Conservation (phyloP, 108 stramenopile genomes). For the Aurantiochytrium sp. region DNA sequence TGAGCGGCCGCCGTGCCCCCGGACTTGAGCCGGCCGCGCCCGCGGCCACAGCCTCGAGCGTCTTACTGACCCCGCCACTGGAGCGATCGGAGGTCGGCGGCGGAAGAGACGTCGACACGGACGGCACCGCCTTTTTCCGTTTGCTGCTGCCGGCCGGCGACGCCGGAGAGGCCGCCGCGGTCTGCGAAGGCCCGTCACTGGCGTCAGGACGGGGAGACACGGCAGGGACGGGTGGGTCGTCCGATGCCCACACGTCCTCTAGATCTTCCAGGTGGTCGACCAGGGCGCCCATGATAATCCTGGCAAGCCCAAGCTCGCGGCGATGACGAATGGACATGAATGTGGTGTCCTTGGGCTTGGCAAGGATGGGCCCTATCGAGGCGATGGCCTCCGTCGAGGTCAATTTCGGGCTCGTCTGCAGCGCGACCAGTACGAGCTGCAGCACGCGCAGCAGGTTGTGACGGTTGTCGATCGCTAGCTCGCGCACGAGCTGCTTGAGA, state of each 20-base stretch:
- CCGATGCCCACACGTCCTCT: neutral
- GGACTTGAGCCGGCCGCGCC: too few species aligned
- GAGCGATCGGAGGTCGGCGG: too few species aligned
- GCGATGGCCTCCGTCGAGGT: neutral
- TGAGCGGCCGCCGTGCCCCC: neutral
- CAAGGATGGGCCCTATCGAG: neutral
- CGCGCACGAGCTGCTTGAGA: neutral
- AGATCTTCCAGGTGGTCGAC: neutral
- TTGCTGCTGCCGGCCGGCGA: too few species aligned
- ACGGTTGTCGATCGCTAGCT: neutral
- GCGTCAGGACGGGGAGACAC: too few species aligned
- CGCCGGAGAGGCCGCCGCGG: too few species aligned
- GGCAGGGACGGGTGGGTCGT: too few species aligned
- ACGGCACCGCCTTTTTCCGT: too few species aligned
- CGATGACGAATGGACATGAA: conserved; percentile 13
- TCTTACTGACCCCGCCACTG: neutral
- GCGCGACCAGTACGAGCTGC: too few species aligned
- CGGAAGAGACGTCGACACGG: too few species aligned
- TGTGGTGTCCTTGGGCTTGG: neutral
- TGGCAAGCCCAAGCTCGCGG: neutral
- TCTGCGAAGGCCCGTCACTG: too few species aligned
- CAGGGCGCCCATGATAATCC: neutral
- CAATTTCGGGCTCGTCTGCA: neutral
- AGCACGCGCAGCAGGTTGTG: neutral
- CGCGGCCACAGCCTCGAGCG: neutral